Percentiles rank a stretch among this genome's conserved stretches.
Evolutionary conservation across 2,329 filamentous ascomycete species (phyloP).

Genomic region (Ascosphaera pollenicola): DNA sequence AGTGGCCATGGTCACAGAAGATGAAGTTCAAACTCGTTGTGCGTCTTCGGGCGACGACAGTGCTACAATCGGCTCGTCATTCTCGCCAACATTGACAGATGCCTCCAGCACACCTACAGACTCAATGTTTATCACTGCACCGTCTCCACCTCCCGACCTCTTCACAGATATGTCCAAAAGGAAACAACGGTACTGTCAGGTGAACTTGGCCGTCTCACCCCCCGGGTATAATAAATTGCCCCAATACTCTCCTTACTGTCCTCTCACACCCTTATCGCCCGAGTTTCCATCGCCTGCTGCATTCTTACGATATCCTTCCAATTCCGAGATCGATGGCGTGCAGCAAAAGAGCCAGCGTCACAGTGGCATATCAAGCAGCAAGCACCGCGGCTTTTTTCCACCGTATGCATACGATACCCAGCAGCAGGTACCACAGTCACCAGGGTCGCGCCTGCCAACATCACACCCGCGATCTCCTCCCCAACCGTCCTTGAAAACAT

Average conservation of each 20-base stretch:
- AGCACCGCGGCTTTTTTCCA: neutral
- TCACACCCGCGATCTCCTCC: neutral
- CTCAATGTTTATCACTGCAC: neutral
- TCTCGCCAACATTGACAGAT: conserved; percentile 1
- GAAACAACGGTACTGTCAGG: neutral
- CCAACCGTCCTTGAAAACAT: neutral
- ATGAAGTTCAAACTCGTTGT: neutral
- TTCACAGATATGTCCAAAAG: neutral
- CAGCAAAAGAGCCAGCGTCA: neutral
- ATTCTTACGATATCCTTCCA: neutral
- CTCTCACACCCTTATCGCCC: conserved; percentile 1
- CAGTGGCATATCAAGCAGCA: neutral
- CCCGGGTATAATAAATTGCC: neutral
- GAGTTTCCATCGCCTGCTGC: neutral
- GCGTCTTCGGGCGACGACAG: neutral
- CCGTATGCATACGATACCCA: neutral
- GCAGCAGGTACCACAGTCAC: neutral
- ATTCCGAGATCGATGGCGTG: neutral
- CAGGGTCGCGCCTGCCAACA: neutral
- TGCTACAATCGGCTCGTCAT: neutral
- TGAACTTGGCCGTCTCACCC: neutral
- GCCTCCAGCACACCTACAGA: neutral
- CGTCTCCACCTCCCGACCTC: neutral
- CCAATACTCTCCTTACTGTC: neutral
- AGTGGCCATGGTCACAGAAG: neutral